Conservation (phyloP, 2,329 filamentous ascomycete genomes). For the Curvularia spicifera region DNA sequence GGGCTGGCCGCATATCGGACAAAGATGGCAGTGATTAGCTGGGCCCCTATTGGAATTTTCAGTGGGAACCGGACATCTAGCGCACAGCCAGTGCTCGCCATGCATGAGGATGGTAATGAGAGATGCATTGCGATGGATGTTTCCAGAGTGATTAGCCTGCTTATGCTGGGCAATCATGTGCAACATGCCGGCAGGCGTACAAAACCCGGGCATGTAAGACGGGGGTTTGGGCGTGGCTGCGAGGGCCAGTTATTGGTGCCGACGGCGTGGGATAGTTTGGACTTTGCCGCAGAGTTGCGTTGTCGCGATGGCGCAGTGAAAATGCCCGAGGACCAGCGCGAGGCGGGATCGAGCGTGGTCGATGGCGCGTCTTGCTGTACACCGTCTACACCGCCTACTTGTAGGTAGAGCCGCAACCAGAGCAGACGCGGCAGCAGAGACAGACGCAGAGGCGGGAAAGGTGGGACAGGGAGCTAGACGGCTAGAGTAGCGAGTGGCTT, state of each 20-base stretch:
- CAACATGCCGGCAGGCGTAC: background rate
- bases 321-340: background rate
- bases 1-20: constrained; percentile 6
- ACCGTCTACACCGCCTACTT: constrained; percentile 9
- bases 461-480: constrained; percentile 13
- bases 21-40: constrained; percentile 8
- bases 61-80: constrained; percentile 11
- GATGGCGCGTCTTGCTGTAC: background rate
- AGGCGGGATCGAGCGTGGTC: too few relatives aligned
- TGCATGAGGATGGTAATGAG: constrained; percentile 1
- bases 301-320: constrained; percentile 2
- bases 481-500: constrained; percentile 5
- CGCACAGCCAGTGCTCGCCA: constrained; percentile 6
- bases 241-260: background rate
- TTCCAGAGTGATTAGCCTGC: constrained; percentile 1
- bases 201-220: background rate
- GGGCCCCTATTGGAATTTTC: constrained; percentile 7
- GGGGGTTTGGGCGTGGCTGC: background rate
- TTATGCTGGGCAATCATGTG: constrained; percentile 2
- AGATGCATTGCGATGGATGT: constrained; percentile 3
- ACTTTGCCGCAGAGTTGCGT: background rate
- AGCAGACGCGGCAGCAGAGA: background rate
- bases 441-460: background rate
- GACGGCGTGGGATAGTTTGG: background rate
- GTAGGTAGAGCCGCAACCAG: background rate